phyloP scores from a whole-genome alignment of 2,329 filamentous ascomycete genomes.

The Penicillium crustosum region DNA sequence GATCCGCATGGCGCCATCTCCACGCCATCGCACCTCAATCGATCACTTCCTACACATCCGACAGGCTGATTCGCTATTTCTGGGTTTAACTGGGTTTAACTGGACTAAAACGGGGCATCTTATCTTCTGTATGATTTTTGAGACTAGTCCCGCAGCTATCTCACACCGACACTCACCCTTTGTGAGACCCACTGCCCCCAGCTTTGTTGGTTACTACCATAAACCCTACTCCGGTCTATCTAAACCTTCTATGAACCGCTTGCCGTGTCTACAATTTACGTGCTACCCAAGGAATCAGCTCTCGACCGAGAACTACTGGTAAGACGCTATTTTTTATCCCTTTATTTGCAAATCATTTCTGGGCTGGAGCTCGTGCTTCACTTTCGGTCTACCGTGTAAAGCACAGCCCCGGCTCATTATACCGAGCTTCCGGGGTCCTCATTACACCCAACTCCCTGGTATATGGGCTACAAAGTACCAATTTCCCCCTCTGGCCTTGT shows the following conservation, averaged over 20 bases:
- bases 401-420: background rate
- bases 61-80: constrained; percentile 17
- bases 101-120: background rate
- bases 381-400: background rate
- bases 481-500: background rate
- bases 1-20: constrained; percentile 23
- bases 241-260: background rate
- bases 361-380: background rate
- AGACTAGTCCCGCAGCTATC: background rate
- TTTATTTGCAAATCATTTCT: background rate
- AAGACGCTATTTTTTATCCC: background rate
- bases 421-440: background rate
- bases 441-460: background rate
- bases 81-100: background rate
- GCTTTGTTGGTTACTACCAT: background rate
- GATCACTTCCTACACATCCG: background rate
- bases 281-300: background rate
- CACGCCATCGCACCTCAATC: constrained; percentile 14
- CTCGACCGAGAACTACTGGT: constrained; percentile 4
- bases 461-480: background rate
- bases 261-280: background rate
- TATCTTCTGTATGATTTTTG: background rate
- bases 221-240: background rate
- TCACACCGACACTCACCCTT: constrained; percentile 1
- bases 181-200: background rate